Evolutionary conservation across 352 stramenopile genomes (phyloP).

Genomic region (Peronospora tabacina): DNA sequence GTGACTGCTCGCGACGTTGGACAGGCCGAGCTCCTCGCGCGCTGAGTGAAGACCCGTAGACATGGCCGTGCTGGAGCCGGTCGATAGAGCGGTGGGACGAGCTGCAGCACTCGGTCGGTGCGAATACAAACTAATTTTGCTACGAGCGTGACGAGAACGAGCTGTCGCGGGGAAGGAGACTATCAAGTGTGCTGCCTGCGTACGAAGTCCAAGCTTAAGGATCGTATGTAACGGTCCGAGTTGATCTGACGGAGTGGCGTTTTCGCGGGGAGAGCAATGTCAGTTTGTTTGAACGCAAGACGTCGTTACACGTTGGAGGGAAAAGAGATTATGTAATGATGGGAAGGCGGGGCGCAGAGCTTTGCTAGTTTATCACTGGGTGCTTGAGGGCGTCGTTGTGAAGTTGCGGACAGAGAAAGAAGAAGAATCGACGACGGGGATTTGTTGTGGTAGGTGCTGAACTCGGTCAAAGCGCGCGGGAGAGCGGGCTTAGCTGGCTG

Average conservation of each 20-base stretch:
- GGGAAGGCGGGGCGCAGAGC: constrained; percentile 19
- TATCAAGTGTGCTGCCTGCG: neutral
- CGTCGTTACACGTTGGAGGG: constrained; percentile 36
- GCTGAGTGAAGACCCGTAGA: constrained; percentile 67
- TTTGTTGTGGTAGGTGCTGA: constrained; percentile 9
- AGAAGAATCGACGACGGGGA: constrained; percentile 3
- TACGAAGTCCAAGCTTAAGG: constrained; percentile 15
- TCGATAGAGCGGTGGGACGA: constrained; percentile 17
- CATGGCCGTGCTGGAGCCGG: constrained; percentile 30
- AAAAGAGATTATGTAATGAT: constrained; percentile 82
- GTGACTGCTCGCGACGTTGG: constrained; percentile 36
- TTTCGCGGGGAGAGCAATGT: neutral
- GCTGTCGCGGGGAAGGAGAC: neutral
- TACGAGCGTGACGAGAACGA: constrained; percentile 2
- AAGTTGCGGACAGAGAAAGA: constrained; percentile 13
- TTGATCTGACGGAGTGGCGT: too few species aligned
- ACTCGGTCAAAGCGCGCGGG: constrained; percentile 13
- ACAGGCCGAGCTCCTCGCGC: constrained; percentile 59
- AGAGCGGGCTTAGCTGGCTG: constrained; percentile 28
- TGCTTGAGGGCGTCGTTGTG: constrained; percentile 22
- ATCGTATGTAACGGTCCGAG: constrained; percentile 12
- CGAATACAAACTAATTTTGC: constrained; percentile 30
- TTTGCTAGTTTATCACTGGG: constrained; percentile 4
- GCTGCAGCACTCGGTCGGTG: constrained; percentile 28
- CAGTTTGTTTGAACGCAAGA: constrained; percentile 10